Base-by-base conservation (phyloP, 1,284 basidiomycete species). In the Cystobasidiaceae sp. region DNA sequence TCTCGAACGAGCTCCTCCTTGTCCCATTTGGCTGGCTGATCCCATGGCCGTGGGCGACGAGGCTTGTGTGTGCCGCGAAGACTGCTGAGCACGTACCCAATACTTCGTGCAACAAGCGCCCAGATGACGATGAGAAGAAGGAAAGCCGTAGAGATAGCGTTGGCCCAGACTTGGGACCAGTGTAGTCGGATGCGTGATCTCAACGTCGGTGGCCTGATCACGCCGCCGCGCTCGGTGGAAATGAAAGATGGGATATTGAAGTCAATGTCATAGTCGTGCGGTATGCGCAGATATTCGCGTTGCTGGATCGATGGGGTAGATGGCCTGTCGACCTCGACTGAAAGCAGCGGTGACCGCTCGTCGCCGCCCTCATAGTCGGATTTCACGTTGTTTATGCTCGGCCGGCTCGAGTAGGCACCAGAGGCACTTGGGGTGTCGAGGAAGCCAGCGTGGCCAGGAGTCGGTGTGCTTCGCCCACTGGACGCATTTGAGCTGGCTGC, bases 1-100 rank as follows among this genome's bases (percentile, higher is more conserved):
- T 84, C 82, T 67, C 82, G 83, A 66, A 78, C 78, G 34, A 83
- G 76, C 66, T 79, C 78, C 65, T 82, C 79, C 45, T 79, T 77
- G 62, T 74, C 74, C 79, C 81, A 83, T 58, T 80, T 77, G 39
- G 73, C 71, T 4, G 78, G 77, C 50, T 82, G 77, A 70, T 85
- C 83, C 84, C 84, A 84, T 3, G 74, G 74, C 37, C 80, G 78
- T 27, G 70, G 69, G 23, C 70, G 70, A 5, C 67, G 62, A 5
- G 70, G 68, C 25, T 71, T 72, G 7, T 49, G 28, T 43, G 55
- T 68, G 37, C 33, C 50, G 72, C 56, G 2, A 70, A 50, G 2
- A 68, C 71, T 17, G 69, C 71, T 15, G 65, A 66, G 7, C 39
- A 59, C 57, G 37, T 54, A 65, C 6, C 13, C 50, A 41, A 32